Conservation (phyloP, 345 rosid genomes). For the Brassica cretica region DNA sequence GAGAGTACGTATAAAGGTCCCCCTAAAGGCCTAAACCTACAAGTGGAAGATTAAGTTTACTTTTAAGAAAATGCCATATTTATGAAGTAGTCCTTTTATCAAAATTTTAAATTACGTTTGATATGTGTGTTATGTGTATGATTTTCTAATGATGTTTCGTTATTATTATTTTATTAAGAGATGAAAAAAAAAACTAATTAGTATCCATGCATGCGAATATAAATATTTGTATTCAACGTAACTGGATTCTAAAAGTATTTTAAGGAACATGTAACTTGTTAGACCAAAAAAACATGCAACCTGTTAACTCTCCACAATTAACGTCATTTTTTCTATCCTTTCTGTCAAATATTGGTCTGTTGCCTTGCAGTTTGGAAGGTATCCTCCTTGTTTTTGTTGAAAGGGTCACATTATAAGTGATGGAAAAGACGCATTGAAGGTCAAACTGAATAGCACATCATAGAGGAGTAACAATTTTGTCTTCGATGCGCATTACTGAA, state of each 20-base stretch:
- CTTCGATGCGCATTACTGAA: constrained; percentile 12
- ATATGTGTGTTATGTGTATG: neutral
- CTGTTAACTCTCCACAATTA: neutral
- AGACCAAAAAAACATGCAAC: neutral
- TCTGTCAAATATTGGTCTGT: neutral
- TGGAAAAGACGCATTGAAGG: constrained; percentile 17
- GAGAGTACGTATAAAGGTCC: neutral
- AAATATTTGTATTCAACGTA: neutral
- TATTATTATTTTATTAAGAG: neutral
- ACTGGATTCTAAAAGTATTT: neutral
- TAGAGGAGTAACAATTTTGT: constrained; percentile 1
- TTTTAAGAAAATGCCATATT: neutral
- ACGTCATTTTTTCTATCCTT: neutral
- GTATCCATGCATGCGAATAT: neutral
- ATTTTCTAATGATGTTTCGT: neutral
- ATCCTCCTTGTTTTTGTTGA: neutral
- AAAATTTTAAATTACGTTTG: neutral
- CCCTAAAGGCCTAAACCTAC: neutral
- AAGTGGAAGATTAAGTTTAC: neutral
- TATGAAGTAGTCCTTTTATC: neutral
- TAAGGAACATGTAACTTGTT: neutral
- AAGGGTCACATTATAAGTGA: constrained; percentile 21
- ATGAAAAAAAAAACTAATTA: neutral
- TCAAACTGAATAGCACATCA: constrained; percentile 19
- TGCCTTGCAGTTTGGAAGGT: constrained; percentile 7